Conservation (phyloP, 106 monocot genomes). For the Phalaenopsis aphrodite region DNA sequence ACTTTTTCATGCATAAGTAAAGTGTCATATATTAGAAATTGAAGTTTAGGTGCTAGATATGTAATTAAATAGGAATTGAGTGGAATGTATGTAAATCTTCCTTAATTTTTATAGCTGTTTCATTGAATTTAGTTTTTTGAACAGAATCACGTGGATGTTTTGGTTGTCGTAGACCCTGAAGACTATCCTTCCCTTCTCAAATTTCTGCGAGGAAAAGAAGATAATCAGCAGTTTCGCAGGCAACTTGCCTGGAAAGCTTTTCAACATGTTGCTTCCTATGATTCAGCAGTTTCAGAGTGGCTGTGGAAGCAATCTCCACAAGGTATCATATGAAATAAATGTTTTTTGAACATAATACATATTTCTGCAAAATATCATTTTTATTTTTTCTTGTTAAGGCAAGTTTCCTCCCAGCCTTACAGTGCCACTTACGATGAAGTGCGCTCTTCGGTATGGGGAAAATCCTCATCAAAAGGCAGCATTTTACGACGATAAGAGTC, state of each 20-base stretch:
- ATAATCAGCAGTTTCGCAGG: conserved; percentile 48
- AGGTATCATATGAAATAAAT: conserved; percentile 27
- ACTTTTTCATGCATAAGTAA: too few relatives aligned
- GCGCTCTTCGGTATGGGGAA: conserved; percentile 84
- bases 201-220: conserved; percentile 67
- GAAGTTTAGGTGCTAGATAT: too few relatives aligned
- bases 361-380: neutral
- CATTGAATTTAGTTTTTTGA: neutral
- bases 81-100: too few relatives aligned
- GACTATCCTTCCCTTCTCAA: conserved; percentile 80
- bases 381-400: conserved; percentile 28
- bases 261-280: conserved; percentile 90
- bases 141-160: conserved; percentile 96
- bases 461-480: conserved; percentile 98
- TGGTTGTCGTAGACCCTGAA: conserved; percentile 82
- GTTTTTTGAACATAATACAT: neutral
- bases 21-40: too few relatives aligned
- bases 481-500: conserved; percentile 78
- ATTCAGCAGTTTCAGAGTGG: conserved; percentile 98
- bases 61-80: too few relatives aligned
- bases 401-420: conserved; percentile 76
- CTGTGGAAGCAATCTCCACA: conserved; percentile 70
- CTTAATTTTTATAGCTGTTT: neutral
- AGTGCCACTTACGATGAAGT: conserved; percentile 56
- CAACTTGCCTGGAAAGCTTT: conserved; percentile 93